Evolutionary conservation across 192 early-diverging fungal species (phyloP).

Genomic region (Paraglomus occultum): DNA sequence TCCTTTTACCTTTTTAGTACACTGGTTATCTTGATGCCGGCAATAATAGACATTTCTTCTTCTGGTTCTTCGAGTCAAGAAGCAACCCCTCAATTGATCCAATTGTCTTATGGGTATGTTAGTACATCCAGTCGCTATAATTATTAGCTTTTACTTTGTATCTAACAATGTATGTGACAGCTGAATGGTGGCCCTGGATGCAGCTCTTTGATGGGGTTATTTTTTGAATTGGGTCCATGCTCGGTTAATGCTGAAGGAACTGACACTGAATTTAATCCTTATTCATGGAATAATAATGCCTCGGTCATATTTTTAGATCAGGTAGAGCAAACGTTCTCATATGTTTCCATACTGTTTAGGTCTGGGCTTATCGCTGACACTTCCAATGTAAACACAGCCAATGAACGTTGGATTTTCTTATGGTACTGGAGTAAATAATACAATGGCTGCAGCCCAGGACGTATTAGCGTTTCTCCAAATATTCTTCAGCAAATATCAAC

Average conservation of each 20-base stretch:
- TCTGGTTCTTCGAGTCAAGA: conserved; percentile 97
- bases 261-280: conserved; percentile 60
- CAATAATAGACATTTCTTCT: conserved; percentile 83
- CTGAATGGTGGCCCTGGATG: conserved; percentile 87
- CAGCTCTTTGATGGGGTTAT: conserved; percentile 70
- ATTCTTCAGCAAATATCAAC: conserved; percentile 82
- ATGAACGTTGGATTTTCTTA: conserved; percentile 92
- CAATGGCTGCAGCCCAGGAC: conserved; percentile 76
- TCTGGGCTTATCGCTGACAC: background rate
- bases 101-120: conserved; percentile 56
- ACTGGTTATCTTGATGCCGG: conserved; percentile 73
- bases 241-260: conserved; percentile 74
- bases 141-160: background rate
- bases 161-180: conserved; percentile 21
- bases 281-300: conserved; percentile 91
- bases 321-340: conserved; percentile 25
- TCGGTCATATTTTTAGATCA: conserved; percentile 85
- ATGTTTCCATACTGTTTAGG: conserved; percentile 15
- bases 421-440: conserved; percentile 68
- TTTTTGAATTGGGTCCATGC: conserved; percentile 90
- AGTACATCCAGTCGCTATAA: background rate
- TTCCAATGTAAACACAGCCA: conserved; percentile 47
- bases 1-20: conserved; percentile 45
- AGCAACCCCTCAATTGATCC: conserved; percentile 72
- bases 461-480: conserved; percentile 92